Percentiles rank a stretch among this genome's conserved stretches.
Conservation (phyloP, 2,329 filamentous ascomycete genomes). For the Xylariaceae sp. region DNA sequence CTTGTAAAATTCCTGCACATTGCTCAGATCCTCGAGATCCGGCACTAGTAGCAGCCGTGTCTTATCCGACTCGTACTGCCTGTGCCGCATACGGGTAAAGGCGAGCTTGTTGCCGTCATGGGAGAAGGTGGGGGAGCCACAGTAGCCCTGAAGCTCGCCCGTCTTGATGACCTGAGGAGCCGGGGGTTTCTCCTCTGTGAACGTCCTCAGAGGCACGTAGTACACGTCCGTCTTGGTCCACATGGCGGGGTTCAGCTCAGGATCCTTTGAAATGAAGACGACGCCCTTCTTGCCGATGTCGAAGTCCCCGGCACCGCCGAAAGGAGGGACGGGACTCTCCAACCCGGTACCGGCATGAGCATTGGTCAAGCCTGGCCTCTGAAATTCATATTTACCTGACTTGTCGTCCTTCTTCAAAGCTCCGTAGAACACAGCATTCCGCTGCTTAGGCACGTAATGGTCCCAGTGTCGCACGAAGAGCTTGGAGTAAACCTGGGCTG, state of each 20-base stretch:
- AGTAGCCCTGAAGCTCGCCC: constrained; percentile 58
- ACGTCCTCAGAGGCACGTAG: constrained; percentile 59
- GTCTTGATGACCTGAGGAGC: constrained; percentile 50
- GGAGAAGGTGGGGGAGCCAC: constrained; percentile 64
- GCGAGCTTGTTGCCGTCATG: constrained; percentile 64
- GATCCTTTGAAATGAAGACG: constrained; percentile 71
- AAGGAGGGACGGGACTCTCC: constrained; percentile 67
- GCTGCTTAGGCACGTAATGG: constrained; percentile 62
- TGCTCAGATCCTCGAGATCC: constrained; percentile 51
- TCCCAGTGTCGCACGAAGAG: constrained; percentile 84
- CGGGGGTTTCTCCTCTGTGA: constrained; percentile 47
- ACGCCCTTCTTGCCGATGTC: constrained; percentile 63
- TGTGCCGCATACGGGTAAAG: constrained; percentile 72
- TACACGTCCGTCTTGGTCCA: constrained; percentile 82
- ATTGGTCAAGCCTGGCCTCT: constrained; percentile 50
- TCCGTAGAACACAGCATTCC: constrained; percentile 52
- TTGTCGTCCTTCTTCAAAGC: constrained; percentile 33
- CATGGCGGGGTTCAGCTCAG: constrained; percentile 62
- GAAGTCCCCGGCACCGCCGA: constrained; percentile 76
- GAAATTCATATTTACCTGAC: constrained; percentile 35
- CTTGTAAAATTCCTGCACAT: constrained; percentile 57
- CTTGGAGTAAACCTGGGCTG: constrained; percentile 65
- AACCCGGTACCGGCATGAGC: constrained; percentile 55
- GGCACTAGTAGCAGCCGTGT: constrained; percentile 60
- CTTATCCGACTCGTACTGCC: constrained; percentile 78